Percentiles rank a stretch among this genome's conserved stretches.
phyloP scores from a whole-genome alignment of 768 basidiomycete genomes.

The Amanita molliuscula region DNA sequence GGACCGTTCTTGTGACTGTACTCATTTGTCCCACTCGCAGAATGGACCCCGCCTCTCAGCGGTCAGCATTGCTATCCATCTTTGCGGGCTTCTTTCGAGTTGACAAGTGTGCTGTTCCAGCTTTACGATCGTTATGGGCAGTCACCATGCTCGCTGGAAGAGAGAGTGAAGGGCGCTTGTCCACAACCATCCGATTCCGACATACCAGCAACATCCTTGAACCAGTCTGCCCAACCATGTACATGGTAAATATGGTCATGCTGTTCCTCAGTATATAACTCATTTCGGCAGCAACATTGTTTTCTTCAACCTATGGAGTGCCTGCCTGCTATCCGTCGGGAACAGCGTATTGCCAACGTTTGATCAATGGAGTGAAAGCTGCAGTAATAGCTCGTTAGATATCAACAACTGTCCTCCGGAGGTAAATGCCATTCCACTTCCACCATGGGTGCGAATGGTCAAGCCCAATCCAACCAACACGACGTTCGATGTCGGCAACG shows the following conservation, averaged over 20 bases:
- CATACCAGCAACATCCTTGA: neutral
- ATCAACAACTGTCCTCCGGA: neutral
- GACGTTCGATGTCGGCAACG: slow-evolving; percentile 1
- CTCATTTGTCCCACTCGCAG: neutral
- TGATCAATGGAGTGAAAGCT: slow-evolving; percentile 1
- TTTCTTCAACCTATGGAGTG: slow-evolving; percentile 7
- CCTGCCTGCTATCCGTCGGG: neutral
- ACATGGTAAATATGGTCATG: neutral
- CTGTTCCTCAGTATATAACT: neutral
- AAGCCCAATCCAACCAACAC: slow-evolving; percentile 2
- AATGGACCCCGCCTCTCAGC: neutral
- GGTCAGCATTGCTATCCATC: neutral
- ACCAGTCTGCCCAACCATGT: neutral
- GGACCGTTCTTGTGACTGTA: neutral
- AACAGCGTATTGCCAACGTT: neutral
- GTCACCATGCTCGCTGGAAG: slow-evolving; percentile 1
- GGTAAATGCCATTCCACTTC: neutral
- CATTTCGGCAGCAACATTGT: neutral
- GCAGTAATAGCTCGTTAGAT: neutral
- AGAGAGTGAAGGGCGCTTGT: neutral
- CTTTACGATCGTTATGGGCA: neutral
- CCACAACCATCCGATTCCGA: neutral
- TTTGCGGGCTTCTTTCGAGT: neutral
- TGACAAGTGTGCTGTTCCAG: neutral
- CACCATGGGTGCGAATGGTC: neutral